phyloP scores from a whole-genome alignment of 179 eudicot species.

The Actinidia chinensis region DNA sequence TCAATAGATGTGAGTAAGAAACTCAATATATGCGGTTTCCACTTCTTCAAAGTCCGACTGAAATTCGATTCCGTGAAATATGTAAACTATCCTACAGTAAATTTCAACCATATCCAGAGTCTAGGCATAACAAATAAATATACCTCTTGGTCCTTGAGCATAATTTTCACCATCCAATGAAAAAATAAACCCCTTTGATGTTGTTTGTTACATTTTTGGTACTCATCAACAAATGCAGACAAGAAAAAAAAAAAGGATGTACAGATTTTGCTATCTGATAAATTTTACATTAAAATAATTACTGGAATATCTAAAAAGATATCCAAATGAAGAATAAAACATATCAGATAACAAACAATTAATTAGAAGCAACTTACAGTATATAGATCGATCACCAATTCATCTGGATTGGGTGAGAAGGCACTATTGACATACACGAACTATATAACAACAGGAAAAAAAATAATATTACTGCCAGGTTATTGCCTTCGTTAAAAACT shows the following conservation, averaged over 20 bases:
- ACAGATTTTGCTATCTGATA: background rate
- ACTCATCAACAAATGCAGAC: background rate
- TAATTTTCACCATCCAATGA: background rate
- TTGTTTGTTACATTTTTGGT: background rate
- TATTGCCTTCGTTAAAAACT: background rate
- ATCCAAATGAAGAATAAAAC: too few relatives aligned
- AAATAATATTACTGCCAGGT: background rate
- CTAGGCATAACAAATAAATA: too few relatives aligned
- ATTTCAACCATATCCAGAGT: background rate
- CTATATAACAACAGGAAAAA: conserved; percentile 34
- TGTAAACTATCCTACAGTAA: too few relatives aligned
- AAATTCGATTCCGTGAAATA: background rate
- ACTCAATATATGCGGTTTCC: background rate
- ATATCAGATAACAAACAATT: background rate
- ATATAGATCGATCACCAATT: conserved; percentile 70
- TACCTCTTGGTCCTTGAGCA: background rate
- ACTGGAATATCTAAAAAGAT: background rate
- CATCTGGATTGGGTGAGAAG: conserved; percentile 93
- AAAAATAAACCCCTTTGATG: background rate
- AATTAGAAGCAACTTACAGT: conserved; percentile 50
- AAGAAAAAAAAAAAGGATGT: background rate
- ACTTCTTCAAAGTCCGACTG: background rate
- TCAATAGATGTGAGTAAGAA: background rate
- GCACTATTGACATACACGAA: conserved; percentile 94
- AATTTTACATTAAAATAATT: background rate